Evolutionary conservation across 805 yeast genomes (phyloP), one percentile per base, ranked within the genome.

Genomic region (Saccharomycopsis fermentans): DNA sequence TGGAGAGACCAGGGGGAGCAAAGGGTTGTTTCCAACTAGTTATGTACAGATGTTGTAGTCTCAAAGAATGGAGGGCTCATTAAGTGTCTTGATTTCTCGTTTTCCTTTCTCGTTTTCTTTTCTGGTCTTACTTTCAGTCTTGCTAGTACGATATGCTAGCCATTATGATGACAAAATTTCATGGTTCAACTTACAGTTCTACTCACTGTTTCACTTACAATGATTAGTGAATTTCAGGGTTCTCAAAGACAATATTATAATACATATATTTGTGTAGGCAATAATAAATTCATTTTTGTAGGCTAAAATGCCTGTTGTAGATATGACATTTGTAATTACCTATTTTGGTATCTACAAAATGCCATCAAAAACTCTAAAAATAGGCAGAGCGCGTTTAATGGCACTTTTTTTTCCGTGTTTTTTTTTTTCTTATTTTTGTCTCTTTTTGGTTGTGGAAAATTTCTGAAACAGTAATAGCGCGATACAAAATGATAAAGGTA

Each of bases 21-120:
- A 72, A 19, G 96, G 96, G 1, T 68, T 86, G 58, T 84, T 88
- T 70, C 98, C 98, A 5, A 83, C 94, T 0, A 76, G 86, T 61
- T 91, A 91, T 69, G 63, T 52, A 16, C 39, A 54, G 24, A 24
- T 54, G 26, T 36, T 58, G 26, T 58, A 52, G 36, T 32, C 8
- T 6, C 19, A 17, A 27, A 27, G 5, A 26, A 2, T 12, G 12
- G 2, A 32, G 35, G 12, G 8, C 9, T 9, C 2, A 9, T 21
- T 6, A 4, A 16, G 9, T 48, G 9, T 32, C 35, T 6, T 3
- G 35, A 11, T 3, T 29, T 29, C 34, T 9, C 8, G 21, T n/a
- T 39, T 39, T 32, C 12, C 12, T 29, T 9, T 6, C 34, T 5
- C 34, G 8, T 29, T 29, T 29, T 29, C 9, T 29, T 6, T 29